Conservation (phyloP, 225 moss, liverwort and hornwort species). For the Pleurozium schreberi region DNA sequence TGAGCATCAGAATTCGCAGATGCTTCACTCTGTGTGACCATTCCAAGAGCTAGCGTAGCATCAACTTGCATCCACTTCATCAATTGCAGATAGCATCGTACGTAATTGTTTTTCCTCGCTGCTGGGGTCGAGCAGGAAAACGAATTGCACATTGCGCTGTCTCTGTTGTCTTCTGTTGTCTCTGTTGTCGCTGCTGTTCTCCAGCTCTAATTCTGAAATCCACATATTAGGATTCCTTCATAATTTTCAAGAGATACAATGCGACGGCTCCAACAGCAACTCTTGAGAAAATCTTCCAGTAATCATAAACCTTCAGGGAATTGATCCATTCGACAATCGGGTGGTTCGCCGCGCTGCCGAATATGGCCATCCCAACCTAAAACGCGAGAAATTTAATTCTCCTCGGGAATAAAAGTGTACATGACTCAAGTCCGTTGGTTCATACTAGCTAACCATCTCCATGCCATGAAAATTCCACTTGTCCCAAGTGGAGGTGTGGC, state of each 20-base stretch:
- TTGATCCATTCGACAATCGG: not conserved
- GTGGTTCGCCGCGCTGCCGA: not conserved
- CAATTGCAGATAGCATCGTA: not conserved
- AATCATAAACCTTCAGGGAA: slow-evolving; percentile 4
- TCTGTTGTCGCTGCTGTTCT: not conserved
- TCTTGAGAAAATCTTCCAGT: slow-evolving; percentile 20
- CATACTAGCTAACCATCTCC: not conserved
- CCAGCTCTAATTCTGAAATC: not conserved
- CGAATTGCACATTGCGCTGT: too few species aligned
- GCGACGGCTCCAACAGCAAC: slow-evolving; percentile 12
- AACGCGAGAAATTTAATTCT: not conserved
- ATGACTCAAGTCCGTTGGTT: not conserved
- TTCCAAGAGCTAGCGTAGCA: not conserved
- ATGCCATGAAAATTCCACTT: not conserved
- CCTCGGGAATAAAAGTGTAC: not conserved
- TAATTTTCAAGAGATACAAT: slow-evolving; percentile 11
- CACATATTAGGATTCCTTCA: slow-evolving; percentile 12
- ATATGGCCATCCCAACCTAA: not conserved
- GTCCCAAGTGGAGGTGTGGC: not conserved
- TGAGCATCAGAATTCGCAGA: not conserved
- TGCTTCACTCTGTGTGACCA: not conserved
- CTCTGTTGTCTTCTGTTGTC: not conserved
- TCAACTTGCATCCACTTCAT: not conserved
- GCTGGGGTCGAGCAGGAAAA: not conserved
- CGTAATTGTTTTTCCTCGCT: too few species aligned